Base-by-base conservation (phyloP, 208 protist species). In the Novymonas esmeraldas region DNA sequence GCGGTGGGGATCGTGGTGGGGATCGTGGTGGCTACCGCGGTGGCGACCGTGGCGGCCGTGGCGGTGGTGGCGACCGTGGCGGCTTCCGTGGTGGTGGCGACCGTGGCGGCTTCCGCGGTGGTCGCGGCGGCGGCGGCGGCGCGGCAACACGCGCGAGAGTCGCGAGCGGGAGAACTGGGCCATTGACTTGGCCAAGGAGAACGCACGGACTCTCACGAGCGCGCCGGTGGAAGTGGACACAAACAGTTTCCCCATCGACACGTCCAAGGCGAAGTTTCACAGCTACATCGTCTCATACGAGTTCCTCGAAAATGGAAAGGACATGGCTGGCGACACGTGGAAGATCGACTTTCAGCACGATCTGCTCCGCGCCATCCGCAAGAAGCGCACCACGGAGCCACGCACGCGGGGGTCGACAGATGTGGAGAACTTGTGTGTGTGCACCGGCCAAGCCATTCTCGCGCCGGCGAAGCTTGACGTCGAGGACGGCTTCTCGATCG, bases 301-400 rank as follows among this genome's bases (percentile, higher is more conserved):
- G 73, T 79, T 83, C 41, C 39, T 62, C 18, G 72, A 76, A 59
- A 83, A 79, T 51, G 63, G 55, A 24, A 65, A 24, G 10, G 73
- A 72, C 52, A 55, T 77, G 36, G 39, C 34, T 3, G 68, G 63
- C n/a, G 73, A 76, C 20, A 26, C 24, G 29, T 73, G 78, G 78
- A 79, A 76, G 67, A 62, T 68, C 5, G 51, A 51, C 48, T 54
- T 60, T 20, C 67, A 79, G 45, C 46, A 52, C 29, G 26, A 64
- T 16, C 31, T 79, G 34, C 55, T 83, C 36, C 62, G 60, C 1
- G 50, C 45, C 16, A 60, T 81, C 14, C 44, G 20, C 36, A 63
- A 76, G 44, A 45, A 54, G 31, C 44, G 39, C 64, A 11, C 49
- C 31, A 49, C 29, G 14, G 46, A 55, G 34, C 31, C 22, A 31